phyloP scores from a whole-genome alignment of 371 early-diverging fungal genomes.

The Actinomucor elegans region DNA sequence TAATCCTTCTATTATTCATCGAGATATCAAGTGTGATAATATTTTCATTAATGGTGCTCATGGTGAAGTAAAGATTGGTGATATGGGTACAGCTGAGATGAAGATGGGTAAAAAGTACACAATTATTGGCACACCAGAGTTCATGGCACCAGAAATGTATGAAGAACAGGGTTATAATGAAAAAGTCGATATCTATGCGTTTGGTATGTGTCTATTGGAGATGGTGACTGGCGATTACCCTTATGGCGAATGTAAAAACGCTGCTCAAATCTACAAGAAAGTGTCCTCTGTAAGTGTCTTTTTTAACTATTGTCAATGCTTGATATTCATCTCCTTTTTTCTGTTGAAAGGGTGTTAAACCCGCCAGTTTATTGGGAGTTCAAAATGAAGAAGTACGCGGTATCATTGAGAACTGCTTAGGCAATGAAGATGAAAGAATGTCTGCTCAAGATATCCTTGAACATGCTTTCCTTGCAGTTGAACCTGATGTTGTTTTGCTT shows the following conservation, averaged over 20 bases:
- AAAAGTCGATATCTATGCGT: slow-evolving; percentile 92
- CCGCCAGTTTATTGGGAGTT: slow-evolving; percentile 73
- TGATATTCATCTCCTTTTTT: background rate
- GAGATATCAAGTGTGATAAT: slow-evolving; percentile 87
- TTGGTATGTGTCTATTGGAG: slow-evolving; percentile 91
- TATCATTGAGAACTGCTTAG: slow-evolving; percentile 78
- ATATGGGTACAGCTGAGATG: slow-evolving; percentile 86
- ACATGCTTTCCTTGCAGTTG: slow-evolving; percentile 80
- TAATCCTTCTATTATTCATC: slow-evolving; percentile 88
- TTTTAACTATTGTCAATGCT: no score
- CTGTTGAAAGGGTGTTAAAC: slow-evolving; percentile 72
- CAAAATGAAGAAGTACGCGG: slow-evolving; percentile 71
- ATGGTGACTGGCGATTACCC: slow-evolving; percentile 92
- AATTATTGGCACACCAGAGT: slow-evolving; percentile 90
- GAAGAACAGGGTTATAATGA: slow-evolving; percentile 88
- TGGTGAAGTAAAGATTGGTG: slow-evolving; percentile 93
- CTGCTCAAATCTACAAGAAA: slow-evolving; percentile 86
- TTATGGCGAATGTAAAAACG: slow-evolving; percentile 86
- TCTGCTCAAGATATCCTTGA: slow-evolving; percentile 78
- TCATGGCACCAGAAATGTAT: slow-evolving; percentile 97
- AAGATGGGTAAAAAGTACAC: slow-evolving; percentile 80
- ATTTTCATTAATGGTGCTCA: slow-evolving; percentile 93
- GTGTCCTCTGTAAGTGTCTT: slow-evolving; percentile 58
- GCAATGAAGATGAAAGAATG: slow-evolving; percentile 60
- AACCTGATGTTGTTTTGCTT: slow-evolving; percentile 74